These are phyloP conservation scores for Suillus subalutaceus DNA, from an alignment of 768 basidiomycete genomes.

Conservation along the genomic window DNA sequence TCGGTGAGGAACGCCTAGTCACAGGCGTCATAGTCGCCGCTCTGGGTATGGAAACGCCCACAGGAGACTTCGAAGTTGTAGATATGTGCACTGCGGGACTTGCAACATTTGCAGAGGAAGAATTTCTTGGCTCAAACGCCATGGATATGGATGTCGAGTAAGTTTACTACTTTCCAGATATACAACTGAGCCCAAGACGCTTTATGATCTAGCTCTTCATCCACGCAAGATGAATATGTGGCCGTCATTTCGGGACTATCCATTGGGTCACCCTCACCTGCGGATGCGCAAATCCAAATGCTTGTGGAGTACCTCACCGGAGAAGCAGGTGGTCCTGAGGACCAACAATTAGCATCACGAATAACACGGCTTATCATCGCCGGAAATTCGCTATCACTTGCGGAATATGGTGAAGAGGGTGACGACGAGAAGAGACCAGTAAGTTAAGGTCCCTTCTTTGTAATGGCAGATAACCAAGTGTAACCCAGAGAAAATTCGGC, in stretches of 20 bases:
- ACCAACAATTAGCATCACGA: conserved; percentile 64
- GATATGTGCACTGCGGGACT: conserved; percentile 87
- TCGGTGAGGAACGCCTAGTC: conserved; percentile 67
- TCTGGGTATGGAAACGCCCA: conserved; percentile 85
- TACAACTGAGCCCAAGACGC: neutral
- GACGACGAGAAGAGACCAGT: conserved; percentile 61
- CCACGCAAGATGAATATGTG: conserved; percentile 69
- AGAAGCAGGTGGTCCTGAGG: conserved; percentile 72
- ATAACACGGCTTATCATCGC: conserved; percentile 88
- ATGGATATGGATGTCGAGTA: conserved; percentile 77
- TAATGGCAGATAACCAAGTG: conserved; percentile 17
- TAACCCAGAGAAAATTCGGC: conserved; percentile 61
- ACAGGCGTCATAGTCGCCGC: conserved; percentile 92
- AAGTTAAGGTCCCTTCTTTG: conserved; percentile 27
- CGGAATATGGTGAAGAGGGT: conserved; percentile 36
- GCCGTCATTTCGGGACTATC: conserved; percentile 86
- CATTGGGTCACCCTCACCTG: conserved; percentile 61
- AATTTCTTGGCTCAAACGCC: conserved; percentile 29
- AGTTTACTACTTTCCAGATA: conserved; percentile 10
- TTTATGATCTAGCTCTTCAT: conserved; percentile 14
- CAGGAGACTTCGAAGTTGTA: conserved; percentile 92
- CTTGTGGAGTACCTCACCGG: conserved; percentile 89
- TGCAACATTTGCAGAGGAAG: conserved; percentile 52
- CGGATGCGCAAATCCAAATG: conserved; percentile 80
- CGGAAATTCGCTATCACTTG: conserved; percentile 81